Percentiles rank a stretch among this genome's conserved stretches.
Evolutionary conservation across 257 asterid genomes (phyloP).

Genomic region (Salvia hispanica): DNA sequence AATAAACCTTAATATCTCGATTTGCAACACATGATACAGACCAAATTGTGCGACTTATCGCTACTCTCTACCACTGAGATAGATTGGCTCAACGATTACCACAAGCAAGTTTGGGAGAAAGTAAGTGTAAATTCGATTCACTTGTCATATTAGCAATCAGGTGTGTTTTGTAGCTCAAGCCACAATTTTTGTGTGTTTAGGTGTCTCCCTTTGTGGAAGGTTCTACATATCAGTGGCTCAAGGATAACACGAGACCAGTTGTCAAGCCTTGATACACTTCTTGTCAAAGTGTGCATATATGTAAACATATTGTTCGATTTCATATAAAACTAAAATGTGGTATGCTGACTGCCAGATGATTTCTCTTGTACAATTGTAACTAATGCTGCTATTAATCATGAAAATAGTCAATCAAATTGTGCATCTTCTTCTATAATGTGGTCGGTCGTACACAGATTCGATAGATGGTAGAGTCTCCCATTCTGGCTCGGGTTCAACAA

Average conservation of each 20-base stretch:
- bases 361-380: not conserved
- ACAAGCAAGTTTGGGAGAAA: conserved; percentile 92
- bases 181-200: conserved; percentile 31
- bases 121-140: conserved; percentile 36
- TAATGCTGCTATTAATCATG: too few relatives aligned
- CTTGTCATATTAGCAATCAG: not conserved
- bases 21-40: conserved; percentile 43
- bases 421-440: too few relatives aligned
- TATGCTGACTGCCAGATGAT: conserved; percentile 6
- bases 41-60: conserved; percentile 65
- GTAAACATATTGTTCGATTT: not conserved
- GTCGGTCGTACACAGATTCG: too few relatives aligned
- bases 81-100: conserved; percentile 90
- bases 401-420: too few relatives aligned
- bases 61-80: conserved; percentile 69
- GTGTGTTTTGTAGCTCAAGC: conserved; percentile 12
- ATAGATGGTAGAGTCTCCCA: too few relatives aligned
- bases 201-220: conserved; percentile 90
- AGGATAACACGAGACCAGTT: conserved; percentile 76
- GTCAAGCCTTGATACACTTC: conserved; percentile 37
- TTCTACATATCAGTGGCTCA: conserved; percentile 74
- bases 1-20: conserved; percentile 5
- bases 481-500: too few relatives aligned
- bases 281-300: not conserved
- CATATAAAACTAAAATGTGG: not conserved